Evolutionary conservation across 176 grass and related monocot genomes (phyloP), one percentile per base, ranked within the genome.

Genomic region (Tillandsia leiboldiana): DNA sequence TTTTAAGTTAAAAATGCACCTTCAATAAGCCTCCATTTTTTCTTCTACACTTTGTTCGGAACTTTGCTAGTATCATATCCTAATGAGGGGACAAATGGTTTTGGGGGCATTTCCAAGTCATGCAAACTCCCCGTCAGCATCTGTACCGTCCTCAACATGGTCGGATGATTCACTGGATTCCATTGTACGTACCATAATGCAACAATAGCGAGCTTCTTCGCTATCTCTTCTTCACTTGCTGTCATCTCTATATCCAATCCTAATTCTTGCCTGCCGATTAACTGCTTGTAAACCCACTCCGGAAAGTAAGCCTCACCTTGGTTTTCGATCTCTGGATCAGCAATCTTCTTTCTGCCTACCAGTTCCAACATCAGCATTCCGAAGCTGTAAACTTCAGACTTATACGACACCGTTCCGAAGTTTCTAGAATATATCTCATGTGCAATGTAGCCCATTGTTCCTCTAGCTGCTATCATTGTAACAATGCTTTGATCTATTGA

Each of bases 161-260:
- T 68, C 0, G 84, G 88, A 0, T 85, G 18, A 2, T 82, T 71
- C 14, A 59, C 67, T 0, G 84, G 84, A 65, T 77, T 85, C 85
- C 82, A 91, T 24, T 88, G 85, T 70, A 91, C 85, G 7, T 85
- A 91, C 85, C 87, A 83, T 14, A 90, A 59, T 3, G 79, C 83
- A 49, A 86, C 83, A 70, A 82, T 73, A 9, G 77, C 49, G 9
- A 82, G 26, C 33, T 82, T 67, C 10, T 51, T 73, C 23, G 79
- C 24, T 10, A 8, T 78, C 51, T 83, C 73, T 51, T 59, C 48
- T 3, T 83, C 87, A 1, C 51, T 51, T 13, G 13, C 7, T 23
- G 69, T 50, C 10, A 66, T 72, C 50, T 75, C 48, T 8, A 10
- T 72, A 4, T 2, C 4, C 64, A 81, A 10, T n/a, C 0, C 17